phyloP scores from a whole-genome alignment of 2,329 filamentous ascomycete species.

The Byssothecium circinans region DNA sequence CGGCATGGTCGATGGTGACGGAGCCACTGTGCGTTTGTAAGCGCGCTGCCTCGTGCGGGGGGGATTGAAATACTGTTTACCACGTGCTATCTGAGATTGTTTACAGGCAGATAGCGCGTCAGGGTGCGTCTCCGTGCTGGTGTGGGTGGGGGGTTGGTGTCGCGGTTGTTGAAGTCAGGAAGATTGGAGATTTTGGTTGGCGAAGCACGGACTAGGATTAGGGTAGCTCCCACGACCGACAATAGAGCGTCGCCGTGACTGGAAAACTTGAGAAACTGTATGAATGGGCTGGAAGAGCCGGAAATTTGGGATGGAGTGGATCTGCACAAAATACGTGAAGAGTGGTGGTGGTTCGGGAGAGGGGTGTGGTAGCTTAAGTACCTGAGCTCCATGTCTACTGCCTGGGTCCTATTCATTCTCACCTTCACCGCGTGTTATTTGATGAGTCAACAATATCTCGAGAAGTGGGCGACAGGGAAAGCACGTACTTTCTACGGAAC shows the following conservation, averaged over 20 bases:
- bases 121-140: constrained; percentile 31
- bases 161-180: constrained; percentile 12
- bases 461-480: not conserved
- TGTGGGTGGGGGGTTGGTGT: constrained; percentile 28
- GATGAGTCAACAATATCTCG: not conserved
- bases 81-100: constrained; percentile 33
- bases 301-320: not conserved
- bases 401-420: not conserved
- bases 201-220: constrained; percentile 7
- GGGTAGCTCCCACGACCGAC: constrained; percentile 9
- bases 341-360: not conserved
- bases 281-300: not conserved
- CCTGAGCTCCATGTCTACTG: not conserved
- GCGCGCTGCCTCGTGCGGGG: constrained; percentile 23
- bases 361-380: not conserved
- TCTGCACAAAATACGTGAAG: not conserved
- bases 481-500: not conserved
- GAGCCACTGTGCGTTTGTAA: constrained; percentile 35
- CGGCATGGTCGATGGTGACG: constrained; percentile 34
- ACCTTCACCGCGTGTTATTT: not conserved
- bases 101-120: constrained; percentile 30
- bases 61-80: constrained; percentile 25
- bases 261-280: not conserved
- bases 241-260: not conserved
- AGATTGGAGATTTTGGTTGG: constrained; percentile 26